Evolutionary conservation across 1,284 basidiomycete species (phyloP).

Genomic region (Agaricales sp.): DNA sequence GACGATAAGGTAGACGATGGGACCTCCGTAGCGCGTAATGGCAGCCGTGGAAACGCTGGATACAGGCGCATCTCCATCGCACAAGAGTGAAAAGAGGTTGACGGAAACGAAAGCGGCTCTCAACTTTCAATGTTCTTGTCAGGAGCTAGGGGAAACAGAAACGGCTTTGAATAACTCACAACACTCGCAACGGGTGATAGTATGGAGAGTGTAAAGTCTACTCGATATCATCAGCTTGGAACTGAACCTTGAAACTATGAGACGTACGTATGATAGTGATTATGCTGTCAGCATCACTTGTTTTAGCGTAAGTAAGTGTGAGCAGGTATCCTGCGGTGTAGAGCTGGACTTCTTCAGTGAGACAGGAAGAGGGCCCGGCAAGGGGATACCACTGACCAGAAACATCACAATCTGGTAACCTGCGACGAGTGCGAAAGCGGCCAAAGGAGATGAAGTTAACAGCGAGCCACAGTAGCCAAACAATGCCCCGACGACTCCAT

Average conservation of each 20-base stretch:
- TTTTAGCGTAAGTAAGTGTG: conserved; percentile 60
- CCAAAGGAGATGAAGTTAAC: conserved; percentile 54
- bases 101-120: conserved; percentile 64
- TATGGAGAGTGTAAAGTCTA: conserved; percentile 56
- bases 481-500: conserved; percentile 58
- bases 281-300: conserved; percentile 37
- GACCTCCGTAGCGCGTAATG: conserved; percentile 61
- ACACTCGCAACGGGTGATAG: conserved; percentile 62
- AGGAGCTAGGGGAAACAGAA: conserved; percentile 10
- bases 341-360: conserved; percentile 25
- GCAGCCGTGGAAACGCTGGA: conserved; percentile 36
- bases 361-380: no score
- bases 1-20: conserved; percentile 64
- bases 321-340: conserved; percentile 60
- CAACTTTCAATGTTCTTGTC: conserved; percentile 20
- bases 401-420: conserved; percentile 72
- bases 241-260: conserved; percentile 18
- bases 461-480: conserved; percentile 63
- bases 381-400: conserved; percentile 52
- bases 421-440: conserved; percentile 64
- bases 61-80: conserved; percentile 43
- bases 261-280: conserved; percentile 48
- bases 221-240: conserved; percentile 15
- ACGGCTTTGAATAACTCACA: conserved; percentile 39
- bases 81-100: conserved; percentile 71